Evolutionary conservation across 2,329 filamentous ascomycete species (phyloP), one percentile per base, ranked within the genome.

Genomic region (Ophiocordyceps sinensis): DNA sequence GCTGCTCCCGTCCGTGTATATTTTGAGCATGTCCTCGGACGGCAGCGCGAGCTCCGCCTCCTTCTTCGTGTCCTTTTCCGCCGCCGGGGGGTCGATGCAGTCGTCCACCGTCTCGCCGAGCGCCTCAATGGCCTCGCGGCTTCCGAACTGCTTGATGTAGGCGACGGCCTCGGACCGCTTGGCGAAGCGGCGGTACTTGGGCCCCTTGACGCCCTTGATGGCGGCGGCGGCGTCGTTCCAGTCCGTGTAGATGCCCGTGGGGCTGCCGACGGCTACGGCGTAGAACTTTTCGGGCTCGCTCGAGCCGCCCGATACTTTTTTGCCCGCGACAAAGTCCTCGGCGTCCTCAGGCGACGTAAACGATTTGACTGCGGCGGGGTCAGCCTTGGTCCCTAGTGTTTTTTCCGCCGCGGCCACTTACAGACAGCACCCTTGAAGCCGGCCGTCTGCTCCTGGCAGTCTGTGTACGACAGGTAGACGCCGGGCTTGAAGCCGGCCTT

Each of bases 281-380:
- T 80, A 80, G 57, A 70, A 80, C 38, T 64, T 66, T 39, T 64
- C 54, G 37, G 67, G 62, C 44, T 65, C 57, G 38, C 62, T 51
- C 34, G 64, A 57, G 19, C 63, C 52, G 17, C 61, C 52, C 14
- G 61, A 54, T 6, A 58, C 52, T 23, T 58, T 53, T 48, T 70
- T 71, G 37, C 84, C 83, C 1, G 71, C 75, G 23, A 85, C 68
- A 55, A 85, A 95, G 2, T 75, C 77, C 52, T 83, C 73, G n/a
- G 89, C 89, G 44, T 94, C 86, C 46, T 79, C 72, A 44, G 71
- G 66, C 1, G 73, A 77, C 10, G 70, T 63, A 55, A 94, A 95
- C 1, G 82, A 85, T 64, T 91, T 89, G 67, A 83, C 85, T 91
- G 34, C 8, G 91, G 34, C 8, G 17, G 17, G 41, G 19, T 32